These are phyloP conservation scores for Colletotrichum orchidophilum DNA, from an alignment of 2,329 filamentous ascomycete species.

Conservation along the genomic window DNA sequence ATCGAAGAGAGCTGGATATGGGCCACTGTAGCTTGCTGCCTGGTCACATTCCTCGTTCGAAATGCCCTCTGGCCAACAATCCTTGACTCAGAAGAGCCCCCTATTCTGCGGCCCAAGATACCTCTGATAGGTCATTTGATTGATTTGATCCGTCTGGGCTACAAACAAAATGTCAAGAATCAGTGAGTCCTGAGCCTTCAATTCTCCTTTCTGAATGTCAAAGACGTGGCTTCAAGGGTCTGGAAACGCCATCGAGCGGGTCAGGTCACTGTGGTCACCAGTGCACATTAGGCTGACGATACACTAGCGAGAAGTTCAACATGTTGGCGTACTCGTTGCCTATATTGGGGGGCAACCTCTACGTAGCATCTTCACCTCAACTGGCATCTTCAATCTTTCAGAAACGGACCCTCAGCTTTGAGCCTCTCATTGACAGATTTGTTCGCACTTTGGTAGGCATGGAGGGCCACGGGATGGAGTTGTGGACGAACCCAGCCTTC, in stretches of 20 bases:
- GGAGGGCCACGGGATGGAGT: conserved; percentile 41
- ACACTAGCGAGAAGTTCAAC: not conserved
- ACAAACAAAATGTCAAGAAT: not conserved
- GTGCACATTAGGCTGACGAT: not conserved
- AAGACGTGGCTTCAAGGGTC: too few species aligned
- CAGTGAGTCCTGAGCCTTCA: not conserved
- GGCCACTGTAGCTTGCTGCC: not conserved
- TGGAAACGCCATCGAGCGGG: too few species aligned
- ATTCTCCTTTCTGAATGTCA: not conserved
- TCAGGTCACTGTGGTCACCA: not conserved
- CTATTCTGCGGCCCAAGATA: conserved; percentile 48
- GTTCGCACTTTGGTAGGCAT: conserved; percentile 48
- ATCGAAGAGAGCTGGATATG: not conserved
- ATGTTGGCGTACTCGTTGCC: conserved; percentile 52
- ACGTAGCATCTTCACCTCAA: conserved; percentile 50
- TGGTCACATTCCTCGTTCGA: not conserved
- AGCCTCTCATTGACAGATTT: conserved; percentile 49
- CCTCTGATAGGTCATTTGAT: conserved; percentile 57
- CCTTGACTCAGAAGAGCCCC: conserved; percentile 50
- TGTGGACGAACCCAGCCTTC: conserved; percentile 14
- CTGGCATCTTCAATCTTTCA: conserved; percentile 51
- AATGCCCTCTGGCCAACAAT: not conserved
- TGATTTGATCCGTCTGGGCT: conserved; percentile 45
- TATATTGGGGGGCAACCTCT: conserved; percentile 53
- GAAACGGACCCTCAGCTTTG: conserved; percentile 51